A percentile compares a stretch with the other conserved stretches of the same genome.
phyloP scores from a whole-genome alignment of 495 filamentous ascomycete genomes.

The Penicillium macrosclerotiorum region DNA sequence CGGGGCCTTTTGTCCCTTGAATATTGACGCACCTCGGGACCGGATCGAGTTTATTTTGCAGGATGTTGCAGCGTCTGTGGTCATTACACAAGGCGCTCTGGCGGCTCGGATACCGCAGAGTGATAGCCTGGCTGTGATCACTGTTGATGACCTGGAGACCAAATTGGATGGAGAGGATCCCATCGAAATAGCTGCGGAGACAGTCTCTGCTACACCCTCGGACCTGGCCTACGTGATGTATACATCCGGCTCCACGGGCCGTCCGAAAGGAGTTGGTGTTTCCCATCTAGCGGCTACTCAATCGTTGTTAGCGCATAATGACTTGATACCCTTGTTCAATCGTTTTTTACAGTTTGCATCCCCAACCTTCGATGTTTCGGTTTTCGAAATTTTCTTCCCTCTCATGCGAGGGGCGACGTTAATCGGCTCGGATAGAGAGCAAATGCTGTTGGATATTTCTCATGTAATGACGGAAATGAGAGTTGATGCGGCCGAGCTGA shows the following conservation, averaged over 20 bases:
- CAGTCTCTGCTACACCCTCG: slow-evolving; percentile 1
- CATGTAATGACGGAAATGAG: slow-evolving; percentile 57
- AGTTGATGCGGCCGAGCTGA: slow-evolving; percentile 80
- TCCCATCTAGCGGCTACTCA: slow-evolving; percentile 76
- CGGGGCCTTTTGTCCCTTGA: slow-evolving; percentile 76
- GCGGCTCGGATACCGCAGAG: slow-evolving; percentile 15
- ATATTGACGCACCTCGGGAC: slow-evolving; percentile 67
- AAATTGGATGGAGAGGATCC: slow-evolving; percentile 1
- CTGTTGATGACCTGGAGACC: slow-evolving; percentile 26
- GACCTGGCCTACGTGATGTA: slow-evolving; percentile 87
- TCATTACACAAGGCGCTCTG: slow-evolving; percentile 46
- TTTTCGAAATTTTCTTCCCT: slow-evolving; percentile 88
- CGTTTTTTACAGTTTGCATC: slow-evolving; percentile 86
- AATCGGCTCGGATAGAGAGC: slow-evolving; percentile 59
- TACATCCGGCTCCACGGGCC: slow-evolving; percentile 85
- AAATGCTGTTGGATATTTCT: slow-evolving; percentile 69
- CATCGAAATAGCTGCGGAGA: slow-evolving; percentile 7
- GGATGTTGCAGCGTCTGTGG: slow-evolving; percentile 60
- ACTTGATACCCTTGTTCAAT: slow-evolving; percentile 65
- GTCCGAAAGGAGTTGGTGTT: slow-evolving; percentile 79
- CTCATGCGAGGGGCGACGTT: slow-evolving; percentile 67
- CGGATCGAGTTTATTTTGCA: slow-evolving; percentile 69
- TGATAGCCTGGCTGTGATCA: slow-evolving; percentile 21
- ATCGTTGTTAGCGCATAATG: slow-evolving; percentile 72
- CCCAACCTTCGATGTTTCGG: slow-evolving; percentile 83